Evolutionary conservation across 495 filamentous ascomycete species (phyloP).

Genomic region (Amniculicola lignicola): DNA sequence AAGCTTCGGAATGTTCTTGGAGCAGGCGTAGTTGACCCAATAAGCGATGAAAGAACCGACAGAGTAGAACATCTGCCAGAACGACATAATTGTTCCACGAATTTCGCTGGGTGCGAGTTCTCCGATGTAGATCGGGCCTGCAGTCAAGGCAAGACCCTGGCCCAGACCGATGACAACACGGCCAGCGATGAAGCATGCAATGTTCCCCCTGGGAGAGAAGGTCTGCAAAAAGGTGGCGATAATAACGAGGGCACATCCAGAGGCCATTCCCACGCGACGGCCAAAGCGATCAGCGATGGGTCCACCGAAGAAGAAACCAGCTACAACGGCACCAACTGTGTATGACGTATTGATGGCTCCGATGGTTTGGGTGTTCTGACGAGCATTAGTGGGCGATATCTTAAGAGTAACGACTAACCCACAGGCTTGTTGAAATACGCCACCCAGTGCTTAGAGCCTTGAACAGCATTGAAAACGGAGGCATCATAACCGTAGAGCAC

Average conservation of each 20-base stretch:
- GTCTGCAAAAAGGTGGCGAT: slow-evolving; percentile 62
- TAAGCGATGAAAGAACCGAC: slow-evolving; percentile 62
- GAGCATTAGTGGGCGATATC: not conserved
- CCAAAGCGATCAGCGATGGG: slow-evolving; percentile 57
- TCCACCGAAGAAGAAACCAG: slow-evolving; percentile 59
- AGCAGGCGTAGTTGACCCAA: slow-evolving; percentile 56
- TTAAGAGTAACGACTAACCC: not conserved
- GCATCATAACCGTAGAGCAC: slow-evolving; percentile 66
- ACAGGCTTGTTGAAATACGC: slow-evolving; percentile 55
- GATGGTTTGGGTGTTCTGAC: slow-evolving; percentile 46
- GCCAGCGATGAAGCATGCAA: slow-evolving; percentile 60
- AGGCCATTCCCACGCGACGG: slow-evolving; percentile 56
- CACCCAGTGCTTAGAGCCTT: slow-evolving; percentile 58
- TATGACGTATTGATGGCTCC: slow-evolving; percentile 62
- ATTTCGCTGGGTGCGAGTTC: slow-evolving; percentile 58
- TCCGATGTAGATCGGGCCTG: slow-evolving; percentile 62
- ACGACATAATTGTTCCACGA: slow-evolving; percentile 63
- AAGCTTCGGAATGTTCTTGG: slow-evolving; percentile 48
- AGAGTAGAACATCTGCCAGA: slow-evolving; percentile 66
- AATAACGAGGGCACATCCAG: slow-evolving; percentile 57
- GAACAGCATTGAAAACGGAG: slow-evolving; percentile 63
- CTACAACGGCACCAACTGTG: slow-evolving; percentile 60
- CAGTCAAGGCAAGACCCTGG: slow-evolving; percentile 60
- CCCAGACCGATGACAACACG: slow-evolving; percentile 62
- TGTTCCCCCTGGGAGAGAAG: slow-evolving; percentile 53